Conservation (phyloP, 2,329 filamentous ascomycete species). For the Huntiella decipiens region DNA sequence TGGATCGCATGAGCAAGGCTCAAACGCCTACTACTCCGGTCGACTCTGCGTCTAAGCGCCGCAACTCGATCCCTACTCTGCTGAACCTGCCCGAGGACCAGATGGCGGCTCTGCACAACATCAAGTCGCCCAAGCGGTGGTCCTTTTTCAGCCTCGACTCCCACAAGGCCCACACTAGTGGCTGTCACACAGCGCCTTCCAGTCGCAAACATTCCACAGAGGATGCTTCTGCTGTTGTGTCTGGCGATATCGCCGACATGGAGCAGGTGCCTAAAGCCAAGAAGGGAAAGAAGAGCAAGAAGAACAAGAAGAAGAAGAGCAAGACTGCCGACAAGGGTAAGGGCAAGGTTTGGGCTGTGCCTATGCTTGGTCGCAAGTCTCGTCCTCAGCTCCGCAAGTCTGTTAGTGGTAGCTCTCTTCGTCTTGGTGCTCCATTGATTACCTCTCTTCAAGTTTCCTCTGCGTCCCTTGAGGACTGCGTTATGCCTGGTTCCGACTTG, state of each 20-base stretch:
- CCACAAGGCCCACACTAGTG: constrained; percentile 13
- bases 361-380: constrained; percentile 44
- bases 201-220: constrained; percentile 15
- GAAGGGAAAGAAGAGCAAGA: constrained; percentile 26
- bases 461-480: constrained; percentile 9
- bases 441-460: neutral
- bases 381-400: constrained; percentile 27
- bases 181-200: neutral
- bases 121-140: constrained; percentile 37
- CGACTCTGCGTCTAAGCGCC: constrained; percentile 25
- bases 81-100: constrained; percentile 21
- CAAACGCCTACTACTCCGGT: constrained; percentile 10
- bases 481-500: constrained; percentile 7
- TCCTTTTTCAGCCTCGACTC: constrained; percentile 44
- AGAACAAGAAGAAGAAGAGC: constrained; percentile 28
- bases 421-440: constrained; percentile 26
- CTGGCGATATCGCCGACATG: constrained; percentile 12
- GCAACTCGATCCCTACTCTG: constrained; percentile 41
- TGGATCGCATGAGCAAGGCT: constrained; percentile 27
- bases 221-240: constrained; percentile 15
- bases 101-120: constrained; percentile 25
- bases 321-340: constrained; percentile 37
- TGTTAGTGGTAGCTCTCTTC: constrained; percentile 19
- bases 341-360: constrained; percentile 54
- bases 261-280: neutral